A percentile compares a stretch with the other conserved stretches of the same genome.
These are phyloP conservation scores for Suhomyces bolitotheri DNA, from an alignment of 1,139 yeast species.

Conservation along the genomic window DNA sequence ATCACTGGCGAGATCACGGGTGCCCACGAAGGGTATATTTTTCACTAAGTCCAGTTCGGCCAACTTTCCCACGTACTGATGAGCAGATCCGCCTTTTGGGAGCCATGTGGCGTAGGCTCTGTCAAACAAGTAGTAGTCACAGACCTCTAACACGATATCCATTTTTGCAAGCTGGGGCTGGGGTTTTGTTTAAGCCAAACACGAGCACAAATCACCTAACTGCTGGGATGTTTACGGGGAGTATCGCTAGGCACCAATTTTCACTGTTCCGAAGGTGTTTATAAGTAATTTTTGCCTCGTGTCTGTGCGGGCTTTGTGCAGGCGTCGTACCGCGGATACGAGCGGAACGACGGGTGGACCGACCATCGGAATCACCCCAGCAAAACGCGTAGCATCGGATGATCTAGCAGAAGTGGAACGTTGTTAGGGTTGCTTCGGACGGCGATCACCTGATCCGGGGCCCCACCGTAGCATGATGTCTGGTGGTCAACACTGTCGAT, in stretches of 20 bases:
- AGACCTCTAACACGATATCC: constrained; percentile 87
- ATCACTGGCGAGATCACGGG: constrained; percentile 1
- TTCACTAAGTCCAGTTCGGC: constrained; percentile 11
- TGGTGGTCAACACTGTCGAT: too few relatives aligned
- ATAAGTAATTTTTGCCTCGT: constrained; percentile 9
- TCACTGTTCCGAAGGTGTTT: too few relatives aligned
- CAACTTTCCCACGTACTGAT: constrained; percentile 15
- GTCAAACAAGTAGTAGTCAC: constrained; percentile 74
- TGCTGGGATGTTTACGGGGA: neutral
- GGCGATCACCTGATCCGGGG: too few relatives aligned
- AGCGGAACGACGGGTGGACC: constrained; percentile 12
- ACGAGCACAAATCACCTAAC: neutral
- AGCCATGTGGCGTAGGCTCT: constrained; percentile 57
- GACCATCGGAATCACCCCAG: constrained; percentile 9
- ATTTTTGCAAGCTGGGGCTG: constrained; percentile 31
- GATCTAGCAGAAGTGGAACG: too few relatives aligned
- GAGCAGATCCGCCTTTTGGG: constrained; percentile 36
- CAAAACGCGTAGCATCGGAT: neutral
- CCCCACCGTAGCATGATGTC: neutral
- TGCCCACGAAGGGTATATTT: constrained; percentile 2
- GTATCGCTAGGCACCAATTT: neutral
- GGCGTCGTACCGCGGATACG: constrained; percentile 12
- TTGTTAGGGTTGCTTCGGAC: too few relatives aligned
- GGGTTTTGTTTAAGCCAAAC: neutral
- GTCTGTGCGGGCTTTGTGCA: constrained; percentile 3